Percentiles rank a stretch among this genome's conserved stretches.
phyloP scores from a whole-genome alignment of 768 basidiomycete species.

The Lactarius hatsudake region DNA sequence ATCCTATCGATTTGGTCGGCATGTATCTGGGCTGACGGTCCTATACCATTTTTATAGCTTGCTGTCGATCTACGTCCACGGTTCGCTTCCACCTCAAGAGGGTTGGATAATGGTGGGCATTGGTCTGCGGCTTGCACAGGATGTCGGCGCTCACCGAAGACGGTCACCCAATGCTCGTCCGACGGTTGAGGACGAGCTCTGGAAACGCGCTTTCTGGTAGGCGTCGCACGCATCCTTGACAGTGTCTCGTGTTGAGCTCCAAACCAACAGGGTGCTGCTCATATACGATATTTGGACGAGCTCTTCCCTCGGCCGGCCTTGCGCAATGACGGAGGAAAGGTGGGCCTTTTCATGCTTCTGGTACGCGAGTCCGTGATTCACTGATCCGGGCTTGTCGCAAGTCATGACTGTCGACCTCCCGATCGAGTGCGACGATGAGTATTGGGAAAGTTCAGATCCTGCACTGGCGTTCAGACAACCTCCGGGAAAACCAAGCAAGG shows the following conservation, averaged over 20 bases:
- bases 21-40: not conserved
- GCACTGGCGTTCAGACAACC: conserved; percentile 58
- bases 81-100: conserved; percentile 46
- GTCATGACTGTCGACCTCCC: conserved; percentile 29
- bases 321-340: conserved; percentile 74
- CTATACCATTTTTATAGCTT: conserved; percentile 30
- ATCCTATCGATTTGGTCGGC: not conserved
- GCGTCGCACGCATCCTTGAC: conserved; percentile 4
- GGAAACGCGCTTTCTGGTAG: conserved; percentile 71
- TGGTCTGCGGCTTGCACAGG: conserved; percentile 67
- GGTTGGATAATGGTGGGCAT: conserved; percentile 58
- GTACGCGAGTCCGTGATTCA: not conserved
- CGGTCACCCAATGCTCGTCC: conserved; percentile 39
- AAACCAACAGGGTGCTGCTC: conserved; percentile 44
- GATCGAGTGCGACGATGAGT: conserved; percentile 27
- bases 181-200: conserved; percentile 64
- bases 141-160: conserved; percentile 69
- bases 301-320: conserved; percentile 58
- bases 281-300: conserved; percentile 46
- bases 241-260: not conserved
- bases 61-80: conserved; percentile 40
- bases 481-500: conserved; percentile 47
- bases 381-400: conserved; percentile 29
- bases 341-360: conserved; percentile 26
- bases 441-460: conserved; percentile 24